Evolutionary conservation across 208 protist species (phyloP).

Genomic region (Crithidia fasciculata): DNA sequence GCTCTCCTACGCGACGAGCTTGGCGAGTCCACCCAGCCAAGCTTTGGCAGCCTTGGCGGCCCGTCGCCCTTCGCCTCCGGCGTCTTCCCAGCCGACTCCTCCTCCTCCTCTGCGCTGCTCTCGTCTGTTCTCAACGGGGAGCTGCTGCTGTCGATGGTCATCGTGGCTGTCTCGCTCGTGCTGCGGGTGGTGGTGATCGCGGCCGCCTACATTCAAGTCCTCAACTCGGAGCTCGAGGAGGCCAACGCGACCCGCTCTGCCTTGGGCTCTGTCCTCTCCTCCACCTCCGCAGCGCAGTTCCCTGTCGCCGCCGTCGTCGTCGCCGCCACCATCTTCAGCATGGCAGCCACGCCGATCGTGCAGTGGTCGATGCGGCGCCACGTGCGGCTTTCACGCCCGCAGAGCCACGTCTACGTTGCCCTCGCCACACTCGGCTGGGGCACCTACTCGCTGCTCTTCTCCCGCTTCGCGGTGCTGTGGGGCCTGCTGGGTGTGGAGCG

Average conservation of each 20-base stretch:
- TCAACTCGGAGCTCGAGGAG: background rate
- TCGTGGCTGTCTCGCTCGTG: conserved; percentile 52
- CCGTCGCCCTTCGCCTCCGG: background rate
- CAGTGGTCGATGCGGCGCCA: conserved; percentile 67
- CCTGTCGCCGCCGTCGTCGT: conserved; percentile 32
- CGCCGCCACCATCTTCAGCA: conserved; percentile 44
- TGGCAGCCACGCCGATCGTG: conserved; percentile 55
- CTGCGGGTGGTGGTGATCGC: conserved; percentile 48
- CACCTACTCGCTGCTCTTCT: conserved; percentile 43
- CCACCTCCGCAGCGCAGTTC: conserved; percentile 3
- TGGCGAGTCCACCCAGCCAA: background rate
- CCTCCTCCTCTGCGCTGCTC: conserved; percentile 15
- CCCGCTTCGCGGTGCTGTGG: conserved; percentile 37
- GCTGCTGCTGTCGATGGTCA: conserved; percentile 61
- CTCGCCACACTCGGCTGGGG: conserved; percentile 74
- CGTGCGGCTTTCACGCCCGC: conserved; percentile 44
- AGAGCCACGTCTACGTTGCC: conserved; percentile 58
- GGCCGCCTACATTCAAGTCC: conserved; percentile 11
- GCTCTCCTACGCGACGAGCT: background rate
- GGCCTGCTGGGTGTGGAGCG: conserved; percentile 28
- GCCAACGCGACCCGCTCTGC: no score
- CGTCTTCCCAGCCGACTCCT: background rate
- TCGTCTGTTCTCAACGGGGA: conserved; percentile 65
- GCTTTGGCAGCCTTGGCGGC: conserved; percentile 3
- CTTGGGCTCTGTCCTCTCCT: background rate